phyloP scores from a whole-genome alignment of 805 yeast species.

The Wickerhamomyces queroliae region DNA sequence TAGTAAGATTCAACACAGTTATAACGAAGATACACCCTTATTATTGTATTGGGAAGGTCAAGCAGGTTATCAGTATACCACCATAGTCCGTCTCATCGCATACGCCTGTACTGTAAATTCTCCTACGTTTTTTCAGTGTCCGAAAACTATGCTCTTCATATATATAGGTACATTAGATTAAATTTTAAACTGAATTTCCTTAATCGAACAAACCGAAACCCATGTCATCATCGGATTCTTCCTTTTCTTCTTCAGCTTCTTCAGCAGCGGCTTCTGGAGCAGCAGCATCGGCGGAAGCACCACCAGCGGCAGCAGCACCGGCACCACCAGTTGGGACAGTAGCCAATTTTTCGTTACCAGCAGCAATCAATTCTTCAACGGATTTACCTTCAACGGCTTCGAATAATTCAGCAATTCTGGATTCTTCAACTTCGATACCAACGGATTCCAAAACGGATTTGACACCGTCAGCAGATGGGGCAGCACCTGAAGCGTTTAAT shows the following conservation, averaged over 20 bases:
- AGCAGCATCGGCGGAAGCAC: constrained; percentile 66
- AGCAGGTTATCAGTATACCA: no score
- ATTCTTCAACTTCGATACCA: constrained; percentile 92
- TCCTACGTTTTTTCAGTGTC: no score
- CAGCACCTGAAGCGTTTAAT: constrained; percentile 93
- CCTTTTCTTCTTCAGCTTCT: constrained; percentile 60
- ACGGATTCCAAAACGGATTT: constrained; percentile 86
- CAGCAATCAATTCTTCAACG: constrained; percentile 83
- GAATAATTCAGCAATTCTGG: constrained; percentile 75
- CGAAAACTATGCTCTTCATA: no score
- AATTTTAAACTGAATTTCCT: constrained; percentile 20
- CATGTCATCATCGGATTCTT: constrained; percentile 72
- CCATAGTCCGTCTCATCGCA: no score
- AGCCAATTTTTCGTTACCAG: constrained; percentile 94
- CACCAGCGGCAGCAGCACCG: constrained; percentile 73
- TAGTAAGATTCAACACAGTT: no score
- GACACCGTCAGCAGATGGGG: constrained; percentile 93
- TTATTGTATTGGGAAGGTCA: no score
- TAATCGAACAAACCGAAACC: constrained; percentile 99
- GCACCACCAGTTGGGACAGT: constrained; percentile 98
- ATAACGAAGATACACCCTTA: no score
- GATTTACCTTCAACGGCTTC: constrained; percentile 91
- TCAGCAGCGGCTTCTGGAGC: constrained; percentile 67
- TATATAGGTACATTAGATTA: not conserved
- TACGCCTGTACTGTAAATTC: no score